Evolutionary conservation across 306 rosid genomes (phyloP).

Genomic region (Quercus bicolor): DNA sequence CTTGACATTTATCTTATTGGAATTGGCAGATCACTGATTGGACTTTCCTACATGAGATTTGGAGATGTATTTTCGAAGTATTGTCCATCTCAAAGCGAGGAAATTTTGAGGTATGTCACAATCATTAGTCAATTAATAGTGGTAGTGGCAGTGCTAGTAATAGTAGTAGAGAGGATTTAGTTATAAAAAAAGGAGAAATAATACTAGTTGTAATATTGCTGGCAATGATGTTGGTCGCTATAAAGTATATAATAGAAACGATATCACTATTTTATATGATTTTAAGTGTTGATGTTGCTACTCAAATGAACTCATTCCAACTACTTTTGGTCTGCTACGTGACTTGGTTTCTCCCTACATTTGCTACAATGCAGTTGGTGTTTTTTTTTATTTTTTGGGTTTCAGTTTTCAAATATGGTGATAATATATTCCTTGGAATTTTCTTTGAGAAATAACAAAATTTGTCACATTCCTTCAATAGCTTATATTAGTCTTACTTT

Average conservation of each 20-base stretch:
- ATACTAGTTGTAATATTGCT: neutral
- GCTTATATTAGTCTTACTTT: neutral
- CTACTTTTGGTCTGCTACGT: neutral
- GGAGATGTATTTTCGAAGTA: constrained; percentile 93
- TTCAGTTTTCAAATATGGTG: neutral
- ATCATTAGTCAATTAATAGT: constrained; percentile 13
- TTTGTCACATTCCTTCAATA: neutral
- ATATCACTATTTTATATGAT: neutral
- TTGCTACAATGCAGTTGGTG: neutral
- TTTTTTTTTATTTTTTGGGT: neutral
- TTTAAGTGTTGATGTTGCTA: neutral
- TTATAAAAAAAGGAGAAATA: neutral
- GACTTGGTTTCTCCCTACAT: neutral
- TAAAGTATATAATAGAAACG: neutral
- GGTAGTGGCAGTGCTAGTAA: neutral
- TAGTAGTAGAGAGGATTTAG: neutral
- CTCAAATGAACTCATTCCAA: neutral
- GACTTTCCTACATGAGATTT: constrained; percentile 79
- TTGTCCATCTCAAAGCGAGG: constrained; percentile 70
- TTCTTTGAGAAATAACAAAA: neutral
- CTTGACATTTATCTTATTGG: constrained; percentile 27
- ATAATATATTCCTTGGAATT: neutral
- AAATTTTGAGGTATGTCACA: constrained; percentile 60
- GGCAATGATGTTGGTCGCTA: neutral
- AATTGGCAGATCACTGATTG: constrained; percentile 64